Percentiles rank a stretch among this genome's conserved stretches.
Conservation (phyloP, 495 filamentous ascomycete species). For the Penicillium cosmopolitanum region DNA sequence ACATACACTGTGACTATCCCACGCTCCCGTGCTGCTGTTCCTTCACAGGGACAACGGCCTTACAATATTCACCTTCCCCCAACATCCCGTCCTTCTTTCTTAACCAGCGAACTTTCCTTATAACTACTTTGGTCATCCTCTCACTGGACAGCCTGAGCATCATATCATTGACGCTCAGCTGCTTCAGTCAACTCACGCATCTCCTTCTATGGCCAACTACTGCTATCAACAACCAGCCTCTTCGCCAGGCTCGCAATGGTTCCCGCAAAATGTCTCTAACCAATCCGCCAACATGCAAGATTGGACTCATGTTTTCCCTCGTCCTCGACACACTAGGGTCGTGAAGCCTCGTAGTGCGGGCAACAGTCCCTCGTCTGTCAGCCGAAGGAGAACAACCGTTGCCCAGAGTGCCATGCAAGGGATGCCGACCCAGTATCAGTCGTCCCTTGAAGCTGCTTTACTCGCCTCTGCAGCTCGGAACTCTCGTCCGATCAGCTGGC, state of each 20-base stretch:
- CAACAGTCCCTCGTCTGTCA: slow-evolving; percentile 67
- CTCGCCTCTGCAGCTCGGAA: slow-evolving; percentile 42
- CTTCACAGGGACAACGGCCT: slow-evolving; percentile 17
- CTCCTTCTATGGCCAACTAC: slow-evolving; percentile 37
- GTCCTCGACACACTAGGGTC: slow-evolving; percentile 52
- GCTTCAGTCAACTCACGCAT: not conserved
- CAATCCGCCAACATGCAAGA: slow-evolving; percentile 33
- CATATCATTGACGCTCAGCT: slow-evolving; percentile 5
- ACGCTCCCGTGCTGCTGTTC: slow-evolving; percentile 19
- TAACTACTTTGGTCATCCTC: slow-evolving; percentile 4
- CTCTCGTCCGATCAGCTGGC: slow-evolving; percentile 72
- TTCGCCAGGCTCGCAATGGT: slow-evolving; percentile 38
- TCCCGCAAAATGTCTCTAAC: slow-evolving; percentile 27
- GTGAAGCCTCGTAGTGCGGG: slow-evolving; percentile 70
- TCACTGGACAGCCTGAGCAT: slow-evolving; percentile 6
- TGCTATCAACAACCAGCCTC: slow-evolving; percentile 35
- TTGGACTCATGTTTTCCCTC: slow-evolving; percentile 40
- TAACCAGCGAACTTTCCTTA: slow-evolving; percentile 6
- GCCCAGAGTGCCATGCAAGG: slow-evolving; percentile 46
- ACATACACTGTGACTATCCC: slow-evolving; percentile 1
- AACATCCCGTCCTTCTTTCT: slow-evolving; percentile 10
- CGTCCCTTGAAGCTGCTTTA: slow-evolving; percentile 38
- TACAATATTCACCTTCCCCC: slow-evolving; percentile 10
- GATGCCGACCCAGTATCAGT: slow-evolving; percentile 31
- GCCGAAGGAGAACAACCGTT: slow-evolving; percentile 58